phyloP scores from a whole-genome alignment of 257 asterid genomes.

The Agastache rugosa region DNA sequence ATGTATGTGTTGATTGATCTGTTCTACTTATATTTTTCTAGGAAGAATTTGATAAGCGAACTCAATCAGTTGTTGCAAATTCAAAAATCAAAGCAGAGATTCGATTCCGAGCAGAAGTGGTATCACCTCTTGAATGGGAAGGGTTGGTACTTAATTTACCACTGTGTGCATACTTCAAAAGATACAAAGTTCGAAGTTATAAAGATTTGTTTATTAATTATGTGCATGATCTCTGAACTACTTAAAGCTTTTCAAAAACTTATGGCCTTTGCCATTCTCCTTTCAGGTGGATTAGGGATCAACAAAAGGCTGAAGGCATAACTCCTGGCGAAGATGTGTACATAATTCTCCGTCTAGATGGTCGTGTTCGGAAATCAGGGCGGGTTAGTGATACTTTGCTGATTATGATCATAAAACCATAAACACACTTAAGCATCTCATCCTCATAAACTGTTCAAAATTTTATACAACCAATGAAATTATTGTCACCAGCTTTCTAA shows the following conservation, averaged over 20 bases:
- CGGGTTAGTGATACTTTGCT: slow-evolving; percentile 61
- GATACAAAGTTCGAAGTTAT: neutral
- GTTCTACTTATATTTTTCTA: slow-evolving; percentile 45
- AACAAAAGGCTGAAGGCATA: slow-evolving; percentile 87
- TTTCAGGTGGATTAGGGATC: slow-evolving; percentile 93
- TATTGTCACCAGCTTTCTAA: neutral
- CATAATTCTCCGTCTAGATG: slow-evolving; percentile 95
- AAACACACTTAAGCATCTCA: neutral
- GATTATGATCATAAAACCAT: neutral
- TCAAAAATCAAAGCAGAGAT: slow-evolving; percentile 91
- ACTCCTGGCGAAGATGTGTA: slow-evolving; percentile 94
- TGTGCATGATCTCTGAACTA: slow-evolving; percentile 5
- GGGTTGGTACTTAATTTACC: slow-evolving; percentile 52
- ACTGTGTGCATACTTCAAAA: neutral
- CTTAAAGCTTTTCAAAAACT: neutral
- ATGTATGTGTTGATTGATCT: slow-evolving; percentile 10
- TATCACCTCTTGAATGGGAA: slow-evolving; percentile 93
- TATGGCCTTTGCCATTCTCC: slow-evolving; percentile 21
- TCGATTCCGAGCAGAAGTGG: slow-evolving; percentile 90
- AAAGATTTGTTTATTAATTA: neutral
- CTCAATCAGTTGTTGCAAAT: slow-evolving; percentile 78
- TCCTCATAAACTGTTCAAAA: neutral
- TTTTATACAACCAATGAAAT: neutral
- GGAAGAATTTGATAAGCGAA: slow-evolving; percentile 89
- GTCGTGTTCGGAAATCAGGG: slow-evolving; percentile 95